A percentile compares a stretch with the other conserved stretches of the same genome.
Evolutionary conservation across 2,329 filamentous ascomycete genomes (phyloP).

Genomic region (Sordariomycetes sp.): DNA sequence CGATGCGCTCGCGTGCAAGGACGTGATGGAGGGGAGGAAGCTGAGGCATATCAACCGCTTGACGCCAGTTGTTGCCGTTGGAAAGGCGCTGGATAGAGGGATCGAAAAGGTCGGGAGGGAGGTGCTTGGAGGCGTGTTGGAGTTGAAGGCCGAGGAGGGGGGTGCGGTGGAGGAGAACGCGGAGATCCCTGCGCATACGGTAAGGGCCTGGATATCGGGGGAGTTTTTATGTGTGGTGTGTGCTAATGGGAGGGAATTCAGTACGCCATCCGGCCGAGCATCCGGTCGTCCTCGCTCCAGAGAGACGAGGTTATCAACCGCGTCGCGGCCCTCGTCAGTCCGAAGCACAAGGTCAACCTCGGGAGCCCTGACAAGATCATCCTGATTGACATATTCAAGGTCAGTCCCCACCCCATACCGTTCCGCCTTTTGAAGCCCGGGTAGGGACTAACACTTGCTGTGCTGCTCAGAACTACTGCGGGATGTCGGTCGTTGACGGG

Average conservation of each 20-base stretch:
- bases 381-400: conserved; percentile 57
- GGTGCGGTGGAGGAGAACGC: background rate
- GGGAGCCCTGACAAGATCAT: conserved; percentile 66
- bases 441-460: background rate
- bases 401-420: background rate
- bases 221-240: background rate
- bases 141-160: conserved; percentile 17
- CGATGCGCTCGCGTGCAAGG: conserved; percentile 30
- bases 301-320: conserved; percentile 58
- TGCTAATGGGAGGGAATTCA: conserved; percentile 18
- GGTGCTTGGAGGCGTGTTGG: conserved; percentile 53
- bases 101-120: conserved; percentile 49
- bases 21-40: conserved; percentile 27
- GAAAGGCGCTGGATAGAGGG: conserved; percentile 56
- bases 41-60: conserved; percentile 45
- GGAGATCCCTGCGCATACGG: conserved; percentile 20
- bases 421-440: background rate
- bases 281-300: conserved; percentile 27
- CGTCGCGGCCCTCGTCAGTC: conserved; percentile 52
- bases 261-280: conserved; percentile 76
- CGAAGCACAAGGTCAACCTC: conserved; percentile 65
- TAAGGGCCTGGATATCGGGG: conserved; percentile 19
- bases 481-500: conserved; percentile 65
- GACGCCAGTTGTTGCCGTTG: conserved; percentile 36
- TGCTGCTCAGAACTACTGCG: conserved; percentile 50